Evolutionary conservation across 257 asterid species (phyloP).

Genomic region (Hygrophila difformis): DNA sequence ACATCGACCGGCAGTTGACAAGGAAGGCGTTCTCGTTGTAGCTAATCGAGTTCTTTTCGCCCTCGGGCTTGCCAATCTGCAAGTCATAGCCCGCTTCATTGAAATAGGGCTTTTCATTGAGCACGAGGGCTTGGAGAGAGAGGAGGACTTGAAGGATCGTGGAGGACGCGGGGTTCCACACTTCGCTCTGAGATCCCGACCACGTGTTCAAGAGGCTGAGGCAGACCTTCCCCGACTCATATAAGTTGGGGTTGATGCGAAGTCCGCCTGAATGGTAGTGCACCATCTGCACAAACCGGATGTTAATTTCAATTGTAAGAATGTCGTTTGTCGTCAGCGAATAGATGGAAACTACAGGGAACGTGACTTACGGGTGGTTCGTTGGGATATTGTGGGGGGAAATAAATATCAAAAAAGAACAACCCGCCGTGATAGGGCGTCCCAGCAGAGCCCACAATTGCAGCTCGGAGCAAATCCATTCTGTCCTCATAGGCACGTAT

Average conservation of each 20-base stretch:
- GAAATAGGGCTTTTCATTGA: constrained; percentile 81
- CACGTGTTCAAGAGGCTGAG: constrained; percentile 88
- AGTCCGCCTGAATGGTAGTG: constrained; percentile 86
- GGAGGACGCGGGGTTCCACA: constrained; percentile 76
- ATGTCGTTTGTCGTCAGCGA: too few relatives aligned
- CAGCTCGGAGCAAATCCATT: constrained; percentile 76
- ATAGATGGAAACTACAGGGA: neutral
- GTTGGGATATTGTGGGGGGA: constrained; percentile 77
- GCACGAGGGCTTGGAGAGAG: constrained; percentile 93
- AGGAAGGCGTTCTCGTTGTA: constrained; percentile 92
- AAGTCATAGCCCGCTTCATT: constrained; percentile 91
- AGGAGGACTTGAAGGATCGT: constrained; percentile 81
- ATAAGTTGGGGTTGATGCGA: constrained; percentile 85
- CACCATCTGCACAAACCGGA: constrained; percentile 58
- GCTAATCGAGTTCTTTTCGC: constrained; percentile 75
- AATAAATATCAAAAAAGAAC: constrained; percentile 76
- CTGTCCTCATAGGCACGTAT: constrained; percentile 77
- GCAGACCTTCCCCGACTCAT: constrained; percentile 85
- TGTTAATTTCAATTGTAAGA: neutral
- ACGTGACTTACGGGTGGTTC: constrained; percentile 79
- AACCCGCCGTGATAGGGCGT: constrained; percentile 95
- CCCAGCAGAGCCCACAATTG: constrained; percentile 67
- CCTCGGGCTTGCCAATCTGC: constrained; percentile 83
- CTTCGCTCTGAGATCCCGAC: constrained; percentile 77
- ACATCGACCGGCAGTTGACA: constrained; percentile 81